Percentiles rank a stretch among this genome's conserved stretches.
phyloP scores from a whole-genome alignment of 257 asterid genomes.

The Ballota nigra region DNA sequence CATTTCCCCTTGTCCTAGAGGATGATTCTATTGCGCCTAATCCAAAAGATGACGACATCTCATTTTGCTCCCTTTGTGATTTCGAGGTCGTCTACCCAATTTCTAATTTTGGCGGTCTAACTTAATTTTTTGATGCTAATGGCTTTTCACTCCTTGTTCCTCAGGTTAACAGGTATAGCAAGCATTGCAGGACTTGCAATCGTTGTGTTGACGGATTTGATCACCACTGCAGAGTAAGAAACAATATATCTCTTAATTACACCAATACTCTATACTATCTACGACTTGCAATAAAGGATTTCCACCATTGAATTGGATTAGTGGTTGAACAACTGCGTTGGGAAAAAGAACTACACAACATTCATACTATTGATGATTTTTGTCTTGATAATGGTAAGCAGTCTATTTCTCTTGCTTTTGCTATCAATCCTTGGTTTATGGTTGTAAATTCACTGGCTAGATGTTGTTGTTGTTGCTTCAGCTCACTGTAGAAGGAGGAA shows the following conservation, averaged over 20 bases:
- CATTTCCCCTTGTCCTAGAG: conserved; percentile 61
- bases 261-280: background rate
- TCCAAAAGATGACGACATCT: conserved; percentile 59
- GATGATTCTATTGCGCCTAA: conserved; percentile 60
- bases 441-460: conserved; percentile 6
- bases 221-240: conserved; percentile 96
- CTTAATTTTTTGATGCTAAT: background rate
- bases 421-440: background rate
- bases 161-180: conserved; percentile 92
- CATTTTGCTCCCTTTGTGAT: conserved; percentile 87
- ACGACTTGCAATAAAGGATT: background rate
- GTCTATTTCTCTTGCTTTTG: background rate
- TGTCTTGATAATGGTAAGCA: conserved; percentile 80
- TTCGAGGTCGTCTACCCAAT: conserved; percentile 53
- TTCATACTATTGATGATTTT: conserved; percentile 84
- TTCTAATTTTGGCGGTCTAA: background rate
- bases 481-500: conserved; percentile 87
- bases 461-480: conserved; percentile 34
- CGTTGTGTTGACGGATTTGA: conserved; percentile 97
- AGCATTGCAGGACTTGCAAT: conserved; percentile 95
- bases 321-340: conserved; percentile 99
- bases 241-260: background rate
- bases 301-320: conserved; percentile 34
- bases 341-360: conserved; percentile 91
- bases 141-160: background rate